phyloP scores from a whole-genome alignment of 164 flowering plant genomes.

The Dillenia turbinata region DNA sequence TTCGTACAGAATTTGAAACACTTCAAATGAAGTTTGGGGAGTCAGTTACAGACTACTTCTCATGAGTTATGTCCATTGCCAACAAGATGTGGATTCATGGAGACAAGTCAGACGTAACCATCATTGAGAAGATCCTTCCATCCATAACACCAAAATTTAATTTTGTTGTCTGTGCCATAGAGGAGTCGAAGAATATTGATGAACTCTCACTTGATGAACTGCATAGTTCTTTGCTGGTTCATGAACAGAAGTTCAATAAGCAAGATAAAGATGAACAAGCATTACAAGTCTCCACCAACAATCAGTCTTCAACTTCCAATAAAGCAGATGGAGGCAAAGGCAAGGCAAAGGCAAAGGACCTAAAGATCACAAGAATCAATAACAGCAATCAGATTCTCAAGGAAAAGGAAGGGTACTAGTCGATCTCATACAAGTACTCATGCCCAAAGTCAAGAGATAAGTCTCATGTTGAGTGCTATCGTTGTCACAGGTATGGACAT shows the following conservation, averaged over 20 bases:
- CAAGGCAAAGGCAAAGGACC: slow-evolving; percentile 5
- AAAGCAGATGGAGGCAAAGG: slow-evolving; percentile 7
- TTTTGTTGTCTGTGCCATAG: slow-evolving; percentile 13
- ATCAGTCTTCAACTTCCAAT: not conserved
- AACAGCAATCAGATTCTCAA: too few relatives aligned
- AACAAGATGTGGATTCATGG: slow-evolving; percentile 13
- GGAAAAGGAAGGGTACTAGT: too few relatives aligned
- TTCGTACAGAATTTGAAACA: slow-evolving; percentile 4
- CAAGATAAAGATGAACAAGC: slow-evolving; percentile 13
- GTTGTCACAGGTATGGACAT: slow-evolving; percentile 17
- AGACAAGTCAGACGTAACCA: slow-evolving; percentile 13
- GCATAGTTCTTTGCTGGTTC: slow-evolving; percentile 17
- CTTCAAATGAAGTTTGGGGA: slow-evolving; percentile 13
- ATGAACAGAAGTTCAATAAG: slow-evolving; percentile 17
- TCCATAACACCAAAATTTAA: not conserved
- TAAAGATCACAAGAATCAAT: not conserved
- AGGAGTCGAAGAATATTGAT: slow-evolving; percentile 15
- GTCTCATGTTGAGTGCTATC: slow-evolving; percentile 24
- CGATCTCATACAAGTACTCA: too few relatives aligned
- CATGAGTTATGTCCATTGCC: slow-evolving; percentile 9
- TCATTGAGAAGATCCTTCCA: slow-evolving; percentile 15
- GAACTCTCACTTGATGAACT: too few relatives aligned
- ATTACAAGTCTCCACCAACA: slow-evolving; percentile 15
- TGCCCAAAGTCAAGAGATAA: slow-evolving; percentile 6
- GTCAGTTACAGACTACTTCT: slow-evolving; percentile 1